phyloP scores from a whole-genome alignment of 2,329 filamentous ascomycete species.

The Fusarium algeriense region DNA sequence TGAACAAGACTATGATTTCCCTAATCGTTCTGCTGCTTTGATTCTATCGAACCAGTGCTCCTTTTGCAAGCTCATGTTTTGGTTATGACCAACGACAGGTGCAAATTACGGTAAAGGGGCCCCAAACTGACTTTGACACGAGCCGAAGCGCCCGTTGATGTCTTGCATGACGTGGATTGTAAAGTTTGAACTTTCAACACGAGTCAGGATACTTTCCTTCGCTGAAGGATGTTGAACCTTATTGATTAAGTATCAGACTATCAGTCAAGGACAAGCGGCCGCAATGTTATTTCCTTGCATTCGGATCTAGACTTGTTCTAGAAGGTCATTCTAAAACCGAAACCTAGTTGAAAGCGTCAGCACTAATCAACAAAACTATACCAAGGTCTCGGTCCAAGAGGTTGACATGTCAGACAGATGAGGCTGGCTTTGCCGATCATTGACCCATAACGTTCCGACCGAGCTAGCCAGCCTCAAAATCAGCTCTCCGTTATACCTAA shows the following conservation, averaged over 20 bases:
- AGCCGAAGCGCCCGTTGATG: not conserved
- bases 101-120: no score
- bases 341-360: not conserved
- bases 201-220: rapidly evolving
- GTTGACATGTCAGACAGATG: rapidly evolving
- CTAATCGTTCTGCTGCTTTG: no score
- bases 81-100: no score
- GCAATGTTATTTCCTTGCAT: rapidly evolving
- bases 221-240: rapidly evolving
- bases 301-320: not conserved
- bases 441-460: not conserved
- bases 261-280: no score
- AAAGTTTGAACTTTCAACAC: not conserved
- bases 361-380: rapidly evolving
- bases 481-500: rapidly evolving
- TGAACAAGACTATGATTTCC: not conserved
- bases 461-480: not conserved
- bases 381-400: not conserved
- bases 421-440: not conserved
- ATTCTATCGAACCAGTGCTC: no score
- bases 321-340: not conserved
- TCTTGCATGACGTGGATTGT: not conserved
- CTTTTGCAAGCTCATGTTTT: not conserved
- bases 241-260: not conserved
- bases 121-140: no score